Base-by-base conservation (phyloP, 176 grass and related monocot species). In the Metroxylon sagu region DNA sequence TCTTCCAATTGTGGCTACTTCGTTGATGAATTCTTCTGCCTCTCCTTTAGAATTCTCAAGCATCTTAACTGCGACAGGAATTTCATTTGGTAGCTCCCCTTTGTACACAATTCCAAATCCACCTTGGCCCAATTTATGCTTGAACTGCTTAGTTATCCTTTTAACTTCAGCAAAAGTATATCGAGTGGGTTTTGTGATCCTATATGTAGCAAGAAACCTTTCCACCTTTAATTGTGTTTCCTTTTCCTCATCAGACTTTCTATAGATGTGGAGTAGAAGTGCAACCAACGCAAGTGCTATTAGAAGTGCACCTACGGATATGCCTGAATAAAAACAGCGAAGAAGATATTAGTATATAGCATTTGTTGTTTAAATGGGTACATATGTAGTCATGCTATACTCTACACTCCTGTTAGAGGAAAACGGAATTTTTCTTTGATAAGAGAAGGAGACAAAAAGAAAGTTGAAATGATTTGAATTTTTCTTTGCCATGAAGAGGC, bases 1-100 rank as follows among this genome's bases (percentile, higher is more conserved):
- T 16, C 8, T 18, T 50, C 88, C 88, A 0, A 92, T 86, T 43
- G 88, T 92, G 54, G 88, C 83, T 0, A 92, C 80, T 56, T 92
- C 83, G 19, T 83, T 92, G 54, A 92, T 86, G 73, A 92, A 92
- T n/a, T 92, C 88, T 21, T 78, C 57, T 49, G 80, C 84, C 0
- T 74, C 67, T 3, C 59, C 80, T 54, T 17, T 73, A 1, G 88
- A 51, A 19, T 50, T 68, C 48, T 84, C 84, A 15, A 88, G 66
- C 71, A 93, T 81, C 66, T 93, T 93, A 4, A 93, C 74, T 18
- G 89, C 89, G 8, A 84, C 84, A 3, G 80, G 84, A 0, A 84
- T 71, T 56, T 77, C 74, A 49, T 84, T 93, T n/a, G 39, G 28
- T 35, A 88, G 29, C 43, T 73, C 54, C 0, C 77, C 80, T 78